A percentile compares a stretch with the other conserved stretches of the same genome.
Evolutionary conservation across 805 yeast genomes (phyloP).

Genomic region (Sugiyamaella lignohabitans): DNA sequence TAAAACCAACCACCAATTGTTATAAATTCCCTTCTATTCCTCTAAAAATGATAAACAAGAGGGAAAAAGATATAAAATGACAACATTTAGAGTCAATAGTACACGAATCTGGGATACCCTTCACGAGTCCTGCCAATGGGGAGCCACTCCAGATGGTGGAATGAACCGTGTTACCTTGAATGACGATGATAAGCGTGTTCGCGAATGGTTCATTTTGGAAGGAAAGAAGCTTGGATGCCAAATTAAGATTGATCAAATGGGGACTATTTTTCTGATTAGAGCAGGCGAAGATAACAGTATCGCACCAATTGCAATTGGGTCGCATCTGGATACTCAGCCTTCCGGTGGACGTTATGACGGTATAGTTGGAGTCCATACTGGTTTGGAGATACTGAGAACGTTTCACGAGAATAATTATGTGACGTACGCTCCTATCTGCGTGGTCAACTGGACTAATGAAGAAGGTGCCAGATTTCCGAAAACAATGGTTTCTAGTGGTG

Average conservation of each 20-base stretch:
- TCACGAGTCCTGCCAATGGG: constrained; percentile 56
- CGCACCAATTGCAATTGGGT: constrained; percentile 61
- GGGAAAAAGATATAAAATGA: no score
- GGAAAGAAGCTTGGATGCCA: constrained; percentile 49
- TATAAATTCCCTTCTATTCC: no score
- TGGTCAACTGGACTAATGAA: constrained; percentile 68
- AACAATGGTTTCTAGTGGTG: constrained; percentile 59
- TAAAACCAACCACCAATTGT: no score
- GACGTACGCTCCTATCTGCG: constrained; percentile 62
- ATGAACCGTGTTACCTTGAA: constrained; percentile 58
- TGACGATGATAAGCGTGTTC: constrained; percentile 55
- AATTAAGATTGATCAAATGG: constrained; percentile 56
- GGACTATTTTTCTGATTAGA: constrained; percentile 59
- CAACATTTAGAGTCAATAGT: constrained; percentile 24
- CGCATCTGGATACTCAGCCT: constrained; percentile 73
- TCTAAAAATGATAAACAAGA: no score
- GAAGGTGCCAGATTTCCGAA: constrained; percentile 76
- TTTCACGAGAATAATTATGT: constrained; percentile 49
- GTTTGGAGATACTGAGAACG: constrained; percentile 60
- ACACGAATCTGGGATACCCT: constrained; percentile 51
- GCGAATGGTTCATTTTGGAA: constrained; percentile 59
- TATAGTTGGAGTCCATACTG: constrained; percentile 59
- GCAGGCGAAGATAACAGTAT: constrained; percentile 47
- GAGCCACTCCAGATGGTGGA: constrained; percentile 61
- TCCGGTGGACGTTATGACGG: constrained; percentile 77